phyloP scores from a whole-genome alignment of 176 grass and related monocot genomes.

The Pontederia paniculata region DNA sequence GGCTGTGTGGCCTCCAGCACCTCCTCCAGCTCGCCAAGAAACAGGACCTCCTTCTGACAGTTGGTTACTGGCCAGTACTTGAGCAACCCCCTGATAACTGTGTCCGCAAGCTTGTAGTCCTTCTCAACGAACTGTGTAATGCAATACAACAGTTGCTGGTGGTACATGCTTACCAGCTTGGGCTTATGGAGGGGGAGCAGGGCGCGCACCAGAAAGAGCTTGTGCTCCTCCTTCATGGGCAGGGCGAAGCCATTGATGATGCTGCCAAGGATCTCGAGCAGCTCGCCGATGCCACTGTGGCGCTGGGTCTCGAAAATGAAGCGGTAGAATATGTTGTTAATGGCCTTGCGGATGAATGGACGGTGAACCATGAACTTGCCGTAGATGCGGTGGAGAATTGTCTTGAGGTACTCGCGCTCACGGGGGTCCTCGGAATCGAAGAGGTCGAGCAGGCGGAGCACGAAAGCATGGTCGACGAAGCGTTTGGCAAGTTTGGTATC shows the following conservation, averaged over 20 bases:
- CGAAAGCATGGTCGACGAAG: constrained; percentile 70
- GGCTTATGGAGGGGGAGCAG: constrained; percentile 78
- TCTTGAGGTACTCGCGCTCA: constrained; percentile 83
- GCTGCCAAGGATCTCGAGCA: constrained; percentile 84
- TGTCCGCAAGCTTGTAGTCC: constrained; percentile 79
- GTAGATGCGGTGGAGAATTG: constrained; percentile 77
- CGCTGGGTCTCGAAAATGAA: constrained; percentile 89
- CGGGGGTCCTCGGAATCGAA: constrained; percentile 80
- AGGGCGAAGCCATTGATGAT: constrained; percentile 87
- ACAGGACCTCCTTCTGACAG: constrained; percentile 89
- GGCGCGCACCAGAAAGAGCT: constrained; percentile 61
- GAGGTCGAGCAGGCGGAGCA: constrained; percentile 60
- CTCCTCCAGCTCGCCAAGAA: constrained; percentile 77
- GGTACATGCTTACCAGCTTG: constrained; percentile 58
- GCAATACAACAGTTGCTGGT: constrained; percentile 80
- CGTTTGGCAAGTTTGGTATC: constrained; percentile 84
- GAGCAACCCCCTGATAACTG: constrained; percentile 64
- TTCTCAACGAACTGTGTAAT: constrained; percentile 86
- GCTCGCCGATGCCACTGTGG: constrained; percentile 63
- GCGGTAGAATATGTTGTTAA: constrained; percentile 81
- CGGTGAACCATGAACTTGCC: constrained; percentile 96
- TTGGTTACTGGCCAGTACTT: constrained; percentile 90
- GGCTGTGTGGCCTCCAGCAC: constrained; percentile 71
- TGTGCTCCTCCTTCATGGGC: constrained; percentile 95
- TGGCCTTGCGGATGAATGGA: constrained; percentile 74